Base-by-base conservation (phyloP, 768 basidiomycete species). In the Nevesoporus exiguus region DNA sequence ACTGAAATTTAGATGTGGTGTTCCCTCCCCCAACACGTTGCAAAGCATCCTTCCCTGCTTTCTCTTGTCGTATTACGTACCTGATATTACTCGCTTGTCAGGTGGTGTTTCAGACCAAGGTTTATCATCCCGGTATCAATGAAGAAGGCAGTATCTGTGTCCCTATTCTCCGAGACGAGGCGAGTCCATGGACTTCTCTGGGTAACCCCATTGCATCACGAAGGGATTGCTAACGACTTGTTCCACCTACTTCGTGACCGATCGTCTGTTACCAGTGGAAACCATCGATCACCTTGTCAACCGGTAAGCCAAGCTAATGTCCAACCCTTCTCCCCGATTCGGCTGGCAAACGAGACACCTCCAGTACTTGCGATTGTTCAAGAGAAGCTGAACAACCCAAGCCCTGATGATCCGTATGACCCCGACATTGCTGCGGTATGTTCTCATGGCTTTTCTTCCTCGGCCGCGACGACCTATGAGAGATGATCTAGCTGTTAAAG, bases 121-220 rank as follows among this genome's bases (percentile, higher is more conserved):
- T 93, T 43, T 93, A 93, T 66, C 91, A 93, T 69, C 91, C 91
- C 25, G 91, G 92, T 34, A 88, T 93, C 68, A 91, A 93, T 58
- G 91, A 93, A 52, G 90, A 93, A 66, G 91, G 91, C 31, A 77
- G 80, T 22, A 93, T 93, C 53, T 93, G 91, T 66, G 83, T 93
- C 30, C 86, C 90, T 31, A 79, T 93, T 44, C 78, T 93, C 48
- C 81, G 88, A 62, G 91, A 93, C 68, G 88, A 92, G 74, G 90
- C 88, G 58, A 49, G 85, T 43, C 59, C 41, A 44, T 14, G 33
- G 42, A 53, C 24, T 15, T 50, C 43, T 55, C 46, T 52, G 56
- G 43, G 31, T n/a, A n/a, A n/a, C n/a, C n/a, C 15, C n/a, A 22
- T 51, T 27, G 47, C 31, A 15, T 41, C 24, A 19, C 31, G 22